Conservation (phyloP, 179 eudicot species). For the Silene noctiflora region DNA sequence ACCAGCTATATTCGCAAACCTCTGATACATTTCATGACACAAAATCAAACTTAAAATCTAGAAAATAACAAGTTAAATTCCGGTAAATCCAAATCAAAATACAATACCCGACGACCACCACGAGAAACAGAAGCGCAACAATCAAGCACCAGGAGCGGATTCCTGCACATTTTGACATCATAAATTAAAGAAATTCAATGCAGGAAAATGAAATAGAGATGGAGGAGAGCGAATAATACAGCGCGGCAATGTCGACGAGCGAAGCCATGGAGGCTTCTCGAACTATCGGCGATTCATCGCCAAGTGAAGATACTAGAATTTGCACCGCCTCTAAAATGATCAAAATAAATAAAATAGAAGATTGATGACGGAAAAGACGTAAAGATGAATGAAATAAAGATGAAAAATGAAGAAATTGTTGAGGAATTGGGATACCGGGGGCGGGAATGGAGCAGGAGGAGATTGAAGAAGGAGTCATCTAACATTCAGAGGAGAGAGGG, state of each 20-base stretch:
- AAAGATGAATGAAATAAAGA: not conserved
- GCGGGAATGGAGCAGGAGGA: constrained; percentile 71
- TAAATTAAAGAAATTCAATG: not conserved
- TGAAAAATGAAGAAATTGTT: not conserved
- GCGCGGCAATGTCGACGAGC: constrained; percentile 62
- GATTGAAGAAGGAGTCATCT: constrained; percentile 55
- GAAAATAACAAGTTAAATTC: not conserved
- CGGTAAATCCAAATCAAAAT: constrained; percentile 10
- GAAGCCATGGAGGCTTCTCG: constrained; percentile 84
- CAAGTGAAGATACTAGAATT: constrained; percentile 62
- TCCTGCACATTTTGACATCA: constrained; percentile 37
- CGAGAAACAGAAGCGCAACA: constrained; percentile 83
- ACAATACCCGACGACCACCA: constrained; percentile 91
- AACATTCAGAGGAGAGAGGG: constrained; percentile 18
- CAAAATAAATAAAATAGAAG: constrained; percentile 1
- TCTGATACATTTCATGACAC: constrained; percentile 31
- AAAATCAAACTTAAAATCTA: not conserved
- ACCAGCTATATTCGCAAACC: constrained; percentile 92
- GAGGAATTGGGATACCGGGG: constrained; percentile 42
- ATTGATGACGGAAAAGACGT: not conserved
- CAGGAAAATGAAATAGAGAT: not conserved
- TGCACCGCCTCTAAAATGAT: constrained; percentile 68
- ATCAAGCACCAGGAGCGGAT: constrained; percentile 91
- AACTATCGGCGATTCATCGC: constrained; percentile 77
- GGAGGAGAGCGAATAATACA: constrained; percentile 40